Base-by-base conservation (phyloP, 1,284 basidiomycete genomes). In the Cryptococcus hybrid region DNA sequence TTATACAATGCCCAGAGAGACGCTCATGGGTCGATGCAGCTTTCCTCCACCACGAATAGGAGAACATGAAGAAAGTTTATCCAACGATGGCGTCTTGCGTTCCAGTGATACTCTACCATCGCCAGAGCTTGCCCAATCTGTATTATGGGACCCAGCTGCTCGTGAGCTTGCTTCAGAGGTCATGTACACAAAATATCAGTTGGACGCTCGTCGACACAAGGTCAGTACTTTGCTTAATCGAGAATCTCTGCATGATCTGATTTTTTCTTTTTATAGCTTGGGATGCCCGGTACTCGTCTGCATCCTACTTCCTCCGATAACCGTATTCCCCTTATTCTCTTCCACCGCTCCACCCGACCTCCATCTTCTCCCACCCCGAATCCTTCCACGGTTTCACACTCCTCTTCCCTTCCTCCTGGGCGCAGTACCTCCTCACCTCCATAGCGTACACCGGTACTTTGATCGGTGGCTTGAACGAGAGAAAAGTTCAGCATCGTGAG, bases 371-470 rank as follows among this genome's bases (percentile, higher is more conserved):
- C 35, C 68, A 75, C 8, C 30, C 58, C 7, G 60, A 77, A 40
- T 59, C 82, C 0, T 79, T 90, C 38, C 85, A 92, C 65, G 91
- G 92, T 39, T 95, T 88, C 87, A 90, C 86, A 1, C 78, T 97
- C 5, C 75, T 94, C 37, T 92, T 93, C 1, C 81, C 84, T 1
- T 90, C 90, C 7, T 47, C 57, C 50, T 97, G 92, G 92, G 82
- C 84, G 1, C 92, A 92, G 87, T 81, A 91, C 0, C 90, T 96
- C 76, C 85, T 90, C 60, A 83, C 82, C 34, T 92, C 92, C 0
- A 83, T 97, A 45, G 82, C 83, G 7, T 86, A 86, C 74, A 90
- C 91, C 0, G 87, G 88, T 24, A 88, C 88, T 0, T 86, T 90
- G 3, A 83, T 93, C 7, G 88, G 83, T 1, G 92, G 92, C 1